Evolutionary conservation across 441 rosid species (phyloP), one percentile per base, ranked within the genome.

Genomic region (Adansonia rubrostipa): DNA sequence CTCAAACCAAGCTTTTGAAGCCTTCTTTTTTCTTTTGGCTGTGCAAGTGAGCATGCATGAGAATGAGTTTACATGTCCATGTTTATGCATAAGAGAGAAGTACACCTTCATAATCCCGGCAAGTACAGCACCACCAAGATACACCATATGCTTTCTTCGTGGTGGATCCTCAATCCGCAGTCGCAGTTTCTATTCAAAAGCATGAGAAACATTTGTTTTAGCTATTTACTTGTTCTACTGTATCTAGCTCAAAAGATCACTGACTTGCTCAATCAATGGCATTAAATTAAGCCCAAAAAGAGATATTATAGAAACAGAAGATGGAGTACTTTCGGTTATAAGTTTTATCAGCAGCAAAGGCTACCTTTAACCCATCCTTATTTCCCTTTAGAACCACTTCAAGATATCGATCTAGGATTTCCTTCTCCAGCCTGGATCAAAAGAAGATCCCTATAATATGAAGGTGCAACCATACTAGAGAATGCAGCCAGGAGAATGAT

Each of bases 111-210:
- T 96, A 81, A 94, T 96, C 78, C 98, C 96, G 8, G 99, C 99
- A 78, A 96, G 95, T 82, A 93, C 98, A 47, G 98, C 98, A 22
- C 98, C 99, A 79, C 99, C 99, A 11, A 96, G 90, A 87, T 96
- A 96, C 57, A 93, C 99, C 99, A 93, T 94, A 84, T 96, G 97
- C 86, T 94, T 94, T 88, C 98, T 93, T 79, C 94, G 87, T 5
- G 98, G 98, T 73, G 97, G 99, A 86, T 96, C 99, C 82, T 96
- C 99, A 20, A 96, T 93, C 70, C 93, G 76, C 86, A 94, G 79
- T 64, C 96, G 86, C 73, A 94, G 85, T 84, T 94, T 96, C 98
- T 93, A 88, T 75, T 79, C 50, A 73, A 67, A 80, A 81, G 60
- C 76, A 80, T 58, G 17, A 75, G 48, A 61, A 42, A 56, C 13